Evolutionary conservation across 495 filamentous ascomycete species (phyloP), one percentile per base, ranked within the genome.

Genomic region (Chaetomium fimeti): DNA sequence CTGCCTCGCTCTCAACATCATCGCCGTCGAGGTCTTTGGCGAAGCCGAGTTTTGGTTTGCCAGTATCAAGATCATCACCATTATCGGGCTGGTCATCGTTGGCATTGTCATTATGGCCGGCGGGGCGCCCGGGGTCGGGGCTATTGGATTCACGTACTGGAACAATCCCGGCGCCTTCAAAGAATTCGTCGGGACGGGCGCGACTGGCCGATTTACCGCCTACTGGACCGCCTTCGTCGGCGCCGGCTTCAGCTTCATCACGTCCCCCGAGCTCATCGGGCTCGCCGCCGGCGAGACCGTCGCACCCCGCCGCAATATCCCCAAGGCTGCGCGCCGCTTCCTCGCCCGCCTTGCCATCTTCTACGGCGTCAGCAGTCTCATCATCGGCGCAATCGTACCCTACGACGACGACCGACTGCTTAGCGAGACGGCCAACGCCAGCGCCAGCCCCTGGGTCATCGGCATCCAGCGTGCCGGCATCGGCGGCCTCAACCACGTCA

Each of bases 231-330:
- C 79, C 16, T 76, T 82, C 58, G 71, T 77, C 58, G 72, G 74
- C 52, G 78, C 77, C 9, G 80, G 80, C 5, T 82, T 81, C 69
- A 79, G 78, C 32, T 82, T 82, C 68, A 75, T 82, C 74, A 81
- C 78, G 27, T 78, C 76, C 0, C 79, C 79, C 6, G 80, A 82
- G 36, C 73, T 82, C 12, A 80, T 82, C 68, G 80, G 84, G 1
- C 79, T 92, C 25, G 89, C 90, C 8, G 89, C 89, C 3, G 89
- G 88, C 63, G 90, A 93, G 78, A 90, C 90, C 7, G 83, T 89
- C 25, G 90, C 91, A 36, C 89, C 89, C 1, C 84, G 88, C 61
- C 85, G 88, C 72, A 90, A 89, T 64, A 84, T 92, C 45, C 89
- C 89, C 8, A 84, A 86, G 55, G 89, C 88, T 0, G 89, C 90